A percentile compares a stretch with the other conserved stretches of the same genome.
phyloP scores from a whole-genome alignment of 2,329 filamentous ascomycete genomes.

The Ceratocystis cubensis region DNA sequence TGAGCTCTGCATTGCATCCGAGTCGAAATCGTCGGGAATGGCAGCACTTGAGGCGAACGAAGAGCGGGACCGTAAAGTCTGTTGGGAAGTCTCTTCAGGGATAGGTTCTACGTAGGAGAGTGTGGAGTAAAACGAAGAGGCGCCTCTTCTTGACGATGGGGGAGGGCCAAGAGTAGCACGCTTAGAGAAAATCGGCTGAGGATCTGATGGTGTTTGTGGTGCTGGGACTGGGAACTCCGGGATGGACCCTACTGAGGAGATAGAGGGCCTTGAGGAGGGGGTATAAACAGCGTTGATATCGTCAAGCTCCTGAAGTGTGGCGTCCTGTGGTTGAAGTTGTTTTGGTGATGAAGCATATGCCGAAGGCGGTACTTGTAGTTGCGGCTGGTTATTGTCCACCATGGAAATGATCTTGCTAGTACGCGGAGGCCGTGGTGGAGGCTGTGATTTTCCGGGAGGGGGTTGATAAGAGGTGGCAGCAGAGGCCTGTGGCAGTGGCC shows the following conservation, averaged over 20 bases:
- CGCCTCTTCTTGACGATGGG: constrained; percentile 46
- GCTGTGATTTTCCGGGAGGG: constrained; percentile 35
- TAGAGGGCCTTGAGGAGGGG: constrained; percentile 38
- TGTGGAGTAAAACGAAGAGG: constrained; percentile 53
- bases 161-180: constrained; percentile 47
- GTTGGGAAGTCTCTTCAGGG: constrained; percentile 51
- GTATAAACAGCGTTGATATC: constrained; percentile 37
- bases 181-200: constrained; percentile 30
- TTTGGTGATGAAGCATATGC: constrained; percentile 9
- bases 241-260: constrained; percentile 43
- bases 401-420: constrained; percentile 37
- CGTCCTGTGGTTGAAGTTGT: constrained; percentile 28
- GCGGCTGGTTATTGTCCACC: constrained; percentile 44
- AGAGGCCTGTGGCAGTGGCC: constrained; percentile 26
- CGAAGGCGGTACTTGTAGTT: constrained; percentile 34
- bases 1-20: constrained; percentile 13
- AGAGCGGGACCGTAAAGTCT: constrained; percentile 40
- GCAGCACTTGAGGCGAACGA: constrained; percentile 62
- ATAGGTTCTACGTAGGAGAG: constrained; percentile 61
- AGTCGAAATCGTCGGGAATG: constrained; percentile 55
- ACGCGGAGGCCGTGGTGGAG: constrained; percentile 47
- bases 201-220: constrained; percentile 21
- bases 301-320: constrained; percentile 29
- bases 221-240: constrained; percentile 41
- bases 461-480: constrained; percentile 36